phyloP scores from a whole-genome alignment of 73 alveolate genomes.

The Paramecium tetraurelia region DNA sequence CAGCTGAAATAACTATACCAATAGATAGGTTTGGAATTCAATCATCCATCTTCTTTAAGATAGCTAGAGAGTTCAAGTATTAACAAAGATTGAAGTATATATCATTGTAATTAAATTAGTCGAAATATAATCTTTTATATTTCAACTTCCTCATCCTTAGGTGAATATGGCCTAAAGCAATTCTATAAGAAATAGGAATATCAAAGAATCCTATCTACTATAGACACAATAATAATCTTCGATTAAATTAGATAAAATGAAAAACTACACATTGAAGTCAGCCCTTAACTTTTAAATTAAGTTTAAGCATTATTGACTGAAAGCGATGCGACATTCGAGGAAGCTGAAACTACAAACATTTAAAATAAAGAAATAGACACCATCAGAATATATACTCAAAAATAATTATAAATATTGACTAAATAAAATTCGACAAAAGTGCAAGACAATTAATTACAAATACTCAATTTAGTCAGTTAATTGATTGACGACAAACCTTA shows the following conservation, averaged over 20 bases:
- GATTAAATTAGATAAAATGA: background rate
- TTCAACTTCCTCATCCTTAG: background rate
- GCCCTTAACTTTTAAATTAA: background rate
- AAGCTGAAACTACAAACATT: background rate
- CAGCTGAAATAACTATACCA: background rate
- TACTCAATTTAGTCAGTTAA: background rate
- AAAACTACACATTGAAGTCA: background rate
- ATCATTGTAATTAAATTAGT: background rate
- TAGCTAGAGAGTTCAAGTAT: background rate
- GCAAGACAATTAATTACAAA: background rate
- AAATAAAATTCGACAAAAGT: background rate
- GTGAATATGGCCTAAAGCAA: background rate
- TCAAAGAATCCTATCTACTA: background rate
- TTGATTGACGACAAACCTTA: background rate
- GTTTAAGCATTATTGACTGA: background rate
- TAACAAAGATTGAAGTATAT: background rate
- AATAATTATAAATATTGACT: background rate
- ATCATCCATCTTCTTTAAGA: background rate
- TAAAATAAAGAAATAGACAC: background rate
- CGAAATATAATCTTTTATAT: conserved; percentile 4
- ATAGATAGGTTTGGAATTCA: background rate
- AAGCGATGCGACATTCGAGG: background rate
- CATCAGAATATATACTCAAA: background rate
- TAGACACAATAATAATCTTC: background rate
- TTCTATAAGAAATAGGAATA: conserved; percentile 8